Percentiles rank a stretch among this genome's conserved stretches.
Conservation (phyloP, 805 yeast species). For the Candida ponderosae region DNA sequence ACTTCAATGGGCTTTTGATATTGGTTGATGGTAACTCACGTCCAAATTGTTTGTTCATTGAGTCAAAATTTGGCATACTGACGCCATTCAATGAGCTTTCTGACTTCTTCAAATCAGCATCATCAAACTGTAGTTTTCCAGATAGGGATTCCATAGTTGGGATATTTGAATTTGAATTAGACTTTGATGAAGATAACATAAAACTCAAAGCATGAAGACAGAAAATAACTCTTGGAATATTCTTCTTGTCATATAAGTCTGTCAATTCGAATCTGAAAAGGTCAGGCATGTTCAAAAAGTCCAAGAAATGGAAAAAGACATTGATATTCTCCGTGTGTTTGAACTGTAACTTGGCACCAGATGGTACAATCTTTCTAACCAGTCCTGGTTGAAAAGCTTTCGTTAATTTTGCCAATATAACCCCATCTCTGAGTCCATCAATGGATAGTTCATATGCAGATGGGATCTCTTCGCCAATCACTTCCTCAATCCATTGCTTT, state of each 20-base stretch:
- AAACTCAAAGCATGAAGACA: constrained; percentile 85
- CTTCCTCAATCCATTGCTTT: constrained; percentile 68
- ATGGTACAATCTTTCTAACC: constrained; percentile 44
- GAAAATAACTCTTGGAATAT: constrained; percentile 89
- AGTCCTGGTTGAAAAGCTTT: constrained; percentile 61
- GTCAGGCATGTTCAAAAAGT: constrained; percentile 71
- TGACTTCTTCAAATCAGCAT: constrained; percentile 61
- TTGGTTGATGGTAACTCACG: constrained; percentile 14
- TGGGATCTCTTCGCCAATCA: constrained; percentile 50
- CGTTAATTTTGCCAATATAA: constrained; percentile 72
- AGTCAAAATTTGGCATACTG: constrained; percentile 70
- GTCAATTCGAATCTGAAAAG: constrained; percentile 86
- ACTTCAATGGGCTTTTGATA: constrained; percentile 13
- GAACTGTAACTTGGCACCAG: constrained; percentile 65
- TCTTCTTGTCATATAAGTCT: constrained; percentile 86
- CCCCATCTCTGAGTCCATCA: constrained; percentile 75
- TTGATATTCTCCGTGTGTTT: constrained; percentile 91
- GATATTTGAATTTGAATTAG: constrained; percentile 37
- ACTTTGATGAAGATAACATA: constrained; percentile 44
- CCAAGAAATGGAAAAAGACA: constrained; percentile 65
- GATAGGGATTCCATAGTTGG: constrained; percentile 58
- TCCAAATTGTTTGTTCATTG: constrained; percentile 36
- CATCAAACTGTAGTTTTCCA: constrained; percentile 54
- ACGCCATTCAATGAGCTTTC: constrained; percentile 59
- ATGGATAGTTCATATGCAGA: constrained; percentile 47